phyloP scores from a whole-genome alignment of 768 basidiomycete genomes.

The Tulasnella sp. region DNA sequence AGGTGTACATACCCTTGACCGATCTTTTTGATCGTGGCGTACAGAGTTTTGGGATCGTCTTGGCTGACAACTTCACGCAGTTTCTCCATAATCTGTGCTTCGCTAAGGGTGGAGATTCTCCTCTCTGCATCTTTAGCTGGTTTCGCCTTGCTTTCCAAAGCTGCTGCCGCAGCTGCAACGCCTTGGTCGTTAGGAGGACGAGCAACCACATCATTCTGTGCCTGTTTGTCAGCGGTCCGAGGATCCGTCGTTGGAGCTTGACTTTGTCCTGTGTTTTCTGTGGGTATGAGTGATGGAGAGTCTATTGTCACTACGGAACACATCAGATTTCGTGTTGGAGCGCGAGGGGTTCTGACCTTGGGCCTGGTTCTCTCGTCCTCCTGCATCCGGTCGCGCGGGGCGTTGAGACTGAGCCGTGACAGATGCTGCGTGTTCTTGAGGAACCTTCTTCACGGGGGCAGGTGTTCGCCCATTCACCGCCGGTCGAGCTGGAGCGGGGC shows the following conservation, averaged over 20 bases:
- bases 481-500: too few relatives aligned
- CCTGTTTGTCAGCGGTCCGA: constrained; percentile 55
- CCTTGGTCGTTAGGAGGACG: constrained; percentile 32
- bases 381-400: too few relatives aligned
- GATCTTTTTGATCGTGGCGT: constrained; percentile 97
- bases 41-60: constrained; percentile 80
- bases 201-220: constrained; percentile 17
- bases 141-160: constrained; percentile 36
- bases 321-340: too few relatives aligned
- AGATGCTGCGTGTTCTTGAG: too few relatives aligned
- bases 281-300: constrained; percentile 5
- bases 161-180: constrained; percentile 58
- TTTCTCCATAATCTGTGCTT: constrained; percentile 98
- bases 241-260: too few relatives aligned
- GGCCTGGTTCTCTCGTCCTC: too few relatives aligned
- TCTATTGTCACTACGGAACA: background rate
- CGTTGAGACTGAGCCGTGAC: too few relatives aligned
- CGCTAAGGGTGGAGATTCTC: constrained; percentile 91
- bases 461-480: too few relatives aligned
- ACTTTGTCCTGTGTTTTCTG: too few relatives aligned
- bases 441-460: too few relatives aligned
- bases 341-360: too few relatives aligned
- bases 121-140: constrained; percentile 51
- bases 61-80: constrained; percentile 74
- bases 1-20: constrained; percentile 82